phyloP scores from a whole-genome alignment of 2,329 filamentous ascomycete species.

The Alternaria tenuissima region DNA sequence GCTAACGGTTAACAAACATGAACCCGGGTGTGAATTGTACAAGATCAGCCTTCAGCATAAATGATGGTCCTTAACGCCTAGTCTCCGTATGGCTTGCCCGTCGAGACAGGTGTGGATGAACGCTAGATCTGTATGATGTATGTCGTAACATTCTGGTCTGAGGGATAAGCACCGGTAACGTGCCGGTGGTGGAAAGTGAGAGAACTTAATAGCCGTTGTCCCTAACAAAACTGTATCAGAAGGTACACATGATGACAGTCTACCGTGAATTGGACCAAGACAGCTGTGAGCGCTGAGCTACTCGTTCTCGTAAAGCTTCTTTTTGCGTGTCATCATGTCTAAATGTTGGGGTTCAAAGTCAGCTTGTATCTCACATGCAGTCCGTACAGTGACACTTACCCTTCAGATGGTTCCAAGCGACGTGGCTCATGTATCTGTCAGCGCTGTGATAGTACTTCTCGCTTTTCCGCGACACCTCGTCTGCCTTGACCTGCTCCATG shows the following conservation, averaged over 20 bases:
- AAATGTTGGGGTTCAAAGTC: background rate
- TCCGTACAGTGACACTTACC: background rate
- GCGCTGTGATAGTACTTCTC: slow-evolving; percentile 24
- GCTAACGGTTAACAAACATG: background rate
- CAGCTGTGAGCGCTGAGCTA: background rate
- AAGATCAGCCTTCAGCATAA: background rate
- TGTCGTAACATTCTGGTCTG: background rate
- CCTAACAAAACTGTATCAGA: background rate
- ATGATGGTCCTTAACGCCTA: background rate
- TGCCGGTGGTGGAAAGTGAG: background rate
- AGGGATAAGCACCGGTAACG: background rate
- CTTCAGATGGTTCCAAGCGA: slow-evolving; percentile 44
- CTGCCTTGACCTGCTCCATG: slow-evolving; percentile 55
- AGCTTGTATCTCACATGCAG: background rate
- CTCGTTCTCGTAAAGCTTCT: slow-evolving; percentile 45
- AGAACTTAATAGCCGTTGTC: background rate
- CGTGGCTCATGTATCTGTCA: slow-evolving; percentile 44
- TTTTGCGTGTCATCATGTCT: slow-evolving; percentile 47
- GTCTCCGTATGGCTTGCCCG: background rate
- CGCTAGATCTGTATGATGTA: background rate
- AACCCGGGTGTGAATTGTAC: background rate
- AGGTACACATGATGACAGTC: background rate
- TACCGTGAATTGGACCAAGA: background rate
- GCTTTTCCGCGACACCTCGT: slow-evolving; percentile 47
- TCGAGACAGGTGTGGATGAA: background rate